Base-by-base conservation (phyloP, 2,329 filamentous ascomycete genomes). In the Ascochyta rabiei region DNA sequence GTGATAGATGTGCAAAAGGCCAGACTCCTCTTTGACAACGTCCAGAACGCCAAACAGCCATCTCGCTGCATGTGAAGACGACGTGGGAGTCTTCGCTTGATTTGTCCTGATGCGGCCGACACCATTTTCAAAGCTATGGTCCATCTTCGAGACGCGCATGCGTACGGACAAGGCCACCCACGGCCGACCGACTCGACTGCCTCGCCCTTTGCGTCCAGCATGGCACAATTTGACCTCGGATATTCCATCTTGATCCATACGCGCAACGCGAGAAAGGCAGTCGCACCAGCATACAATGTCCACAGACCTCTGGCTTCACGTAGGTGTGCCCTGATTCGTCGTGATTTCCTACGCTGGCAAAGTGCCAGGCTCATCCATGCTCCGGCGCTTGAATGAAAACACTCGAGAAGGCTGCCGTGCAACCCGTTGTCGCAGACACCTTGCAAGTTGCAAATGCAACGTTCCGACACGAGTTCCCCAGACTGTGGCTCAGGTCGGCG, bases 241-340 rank as follows among this genome's bases (percentile, higher is more conserved):
- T 43, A 37, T 49, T 40, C n/a, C n/a, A 72, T 35, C 56, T 77
- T 77, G 51, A 70, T 70, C 69, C 72, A 76, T 42, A 76, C 42
- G 30, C 75, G 67, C 12, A 74, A 57, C 35, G 63, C 62, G 10
- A 77, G 69, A 34, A 77, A 75, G 2, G 65, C 48, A 28, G 73
- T 70, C 26, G 75, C 74, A 23, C 71, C 74, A 31, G 69, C 69
- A 42, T 72, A 76, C 18, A 77, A 65, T n/a, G 70, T 63, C 75
- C 75, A 77, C 33, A 77, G 55, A 12, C 75, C 75, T 69, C 59
- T 8, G 75, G 75, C 46, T 75, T 64, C 48, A 76, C 65, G 57
- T 75, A 76, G 38, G 9, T 42, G 48, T 66, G 65, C 9, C 3
- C 33, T 10, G 53, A 41, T 12, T 60, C 46, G 21, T 68, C 53